Evolutionary conservation across 768 basidiomycete genomes (phyloP), one percentile per base, ranked within the genome.

Genomic region (Naganishia onofrii): DNA sequence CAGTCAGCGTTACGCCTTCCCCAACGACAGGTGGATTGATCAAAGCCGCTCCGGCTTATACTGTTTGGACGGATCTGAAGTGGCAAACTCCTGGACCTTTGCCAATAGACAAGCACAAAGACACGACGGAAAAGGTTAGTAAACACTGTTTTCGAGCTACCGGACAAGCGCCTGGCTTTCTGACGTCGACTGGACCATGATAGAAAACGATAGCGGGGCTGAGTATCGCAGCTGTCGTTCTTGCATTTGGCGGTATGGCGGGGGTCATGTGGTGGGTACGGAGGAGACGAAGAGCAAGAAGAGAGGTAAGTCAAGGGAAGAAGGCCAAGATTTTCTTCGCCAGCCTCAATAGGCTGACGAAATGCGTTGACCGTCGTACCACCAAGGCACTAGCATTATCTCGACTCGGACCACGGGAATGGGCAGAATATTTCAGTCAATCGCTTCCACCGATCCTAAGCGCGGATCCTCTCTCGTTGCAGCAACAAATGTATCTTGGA

Each of bases 161-260:
- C n/a, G n/a, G n/a, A n/a, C n/a, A n/a, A n/a, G n/a, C n/a, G n/a
- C n/a, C n/a, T n/a, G n/a, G n/a, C n/a, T n/a, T n/a, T 21, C n/a
- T 26, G 6, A 26, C 42, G 32, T 23, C 4, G 8, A 38, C 6
- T 12, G 7, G 26, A 42, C 42, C 15, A 42, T 2, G 34, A 21
- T 28, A 80, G 70, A 76, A 72, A 29, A 55, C 75, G 26, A 76
- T 71, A 21, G 73, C 77, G 13, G 78, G 74, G 15, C 42, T 80
- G 38, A 75, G 78, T 6, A 74, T 78, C 1, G 66, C 74, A 0
- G 78, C 69, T 6, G 80, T 54, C 0, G 51, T 81, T 1, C 46
- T 79, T 8, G 75, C 73, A 12, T 36, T 81, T 15, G 70, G 71
- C 5, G 65, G 60, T 5, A 73, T 77, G 21, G 58, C 68, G 4